Evolutionary conservation across 1,284 basidiomycete genomes (phyloP), one percentile per base, ranked within the genome.

Genomic region (Leccinum colubrinum): DNA sequence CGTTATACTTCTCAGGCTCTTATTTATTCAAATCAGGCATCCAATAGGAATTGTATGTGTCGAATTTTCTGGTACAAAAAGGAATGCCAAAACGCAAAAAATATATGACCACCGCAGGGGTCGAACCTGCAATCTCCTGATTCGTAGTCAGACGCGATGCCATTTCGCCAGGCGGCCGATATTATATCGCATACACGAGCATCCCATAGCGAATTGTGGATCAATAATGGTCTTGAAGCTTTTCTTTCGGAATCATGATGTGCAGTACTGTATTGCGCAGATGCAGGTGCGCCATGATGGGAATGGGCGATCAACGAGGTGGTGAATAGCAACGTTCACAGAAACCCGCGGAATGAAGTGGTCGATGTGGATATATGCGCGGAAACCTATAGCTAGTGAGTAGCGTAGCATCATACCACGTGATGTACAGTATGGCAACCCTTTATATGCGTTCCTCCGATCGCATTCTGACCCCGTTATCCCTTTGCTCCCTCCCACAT

Each of bases 41-140:
- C 7, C 14, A 39, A 6, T 39, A 39, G 14, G 7, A 39, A 1
- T 3, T 39, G 14, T 39, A 39, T 30, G 30, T 27, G 25, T 27
- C 25, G 25, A 27, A 27, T 27, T 27, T 6, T 27, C 25, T 27
- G 25, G 6, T 0, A 27, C 25, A 27, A 27, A 27, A 27, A 27
- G 25, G 25, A 27, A 27, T 0, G 25, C 25, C 25, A 0, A 27
- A 7, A 27, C 25, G 25, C 25, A 27, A 27, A 27, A 27, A 27
- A 25, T 25, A 25, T 25, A 27, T 68, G 67, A 69, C 67, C 67
- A 30, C 67, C 67, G 67, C 67, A 68, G 67, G 67, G 67, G 27
- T 69, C 67, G 83, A 85, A 85, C 83, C 82, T 85, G 82, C 82
- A 84, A 83, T 83, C 83, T 85, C 83, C 84, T 85, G 84, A 85